phyloP scores from a whole-genome alignment of 176 grass and related monocot genomes.

The Dactylis glomerata region DNA sequence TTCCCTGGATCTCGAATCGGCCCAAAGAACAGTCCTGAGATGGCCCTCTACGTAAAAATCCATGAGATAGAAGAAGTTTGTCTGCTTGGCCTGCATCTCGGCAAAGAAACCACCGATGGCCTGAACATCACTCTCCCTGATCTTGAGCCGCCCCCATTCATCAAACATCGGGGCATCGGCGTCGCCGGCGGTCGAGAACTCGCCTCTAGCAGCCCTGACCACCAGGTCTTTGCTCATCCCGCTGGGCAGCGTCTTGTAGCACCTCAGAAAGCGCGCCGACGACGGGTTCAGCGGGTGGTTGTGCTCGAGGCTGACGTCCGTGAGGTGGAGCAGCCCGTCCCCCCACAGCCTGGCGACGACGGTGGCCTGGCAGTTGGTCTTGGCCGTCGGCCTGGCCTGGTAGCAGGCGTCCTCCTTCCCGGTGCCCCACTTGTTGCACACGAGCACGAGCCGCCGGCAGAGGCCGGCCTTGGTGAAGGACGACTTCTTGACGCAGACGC shows the following conservation, averaged over 20 bases:
- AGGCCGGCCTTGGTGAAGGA: slow-evolving; percentile 76
- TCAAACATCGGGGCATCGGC: slow-evolving; percentile 39
- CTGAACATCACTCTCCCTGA: slow-evolving; percentile 43
- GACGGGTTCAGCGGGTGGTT: slow-evolving; percentile 62
- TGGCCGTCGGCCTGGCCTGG: slow-evolving; percentile 66
- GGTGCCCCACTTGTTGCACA: slow-evolving; percentile 64
- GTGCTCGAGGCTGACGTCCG: slow-evolving; percentile 66
- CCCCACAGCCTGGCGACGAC: slow-evolving; percentile 57
- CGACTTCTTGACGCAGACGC: slow-evolving; percentile 79
- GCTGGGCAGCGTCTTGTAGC: slow-evolving; percentile 68
- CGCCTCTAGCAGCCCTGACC: slow-evolving; percentile 52
- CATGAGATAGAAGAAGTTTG: slow-evolving; percentile 79
- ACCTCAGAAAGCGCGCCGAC: slow-evolving; percentile 47
- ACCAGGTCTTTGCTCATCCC: slow-evolving; percentile 65
- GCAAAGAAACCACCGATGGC: slow-evolving; percentile 55
- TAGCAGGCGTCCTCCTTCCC: slow-evolving; percentile 74
- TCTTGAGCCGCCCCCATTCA: slow-evolving; percentile 63
- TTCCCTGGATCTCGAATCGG: slow-evolving; percentile 66
- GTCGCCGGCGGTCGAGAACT: slow-evolving; percentile 29
- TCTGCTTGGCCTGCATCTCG: slow-evolving; percentile 56
- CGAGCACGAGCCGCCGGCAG: slow-evolving; percentile 66
- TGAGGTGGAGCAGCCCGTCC: slow-evolving; percentile 63
- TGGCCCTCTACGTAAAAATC: slow-evolving; percentile 69
- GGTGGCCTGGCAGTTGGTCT: slow-evolving; percentile 80
- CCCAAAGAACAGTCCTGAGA: slow-evolving; percentile 73